Evolutionary conservation across 129 eudicot species (phyloP).

Genomic region (carrot (Daucus carota)): DNA sequence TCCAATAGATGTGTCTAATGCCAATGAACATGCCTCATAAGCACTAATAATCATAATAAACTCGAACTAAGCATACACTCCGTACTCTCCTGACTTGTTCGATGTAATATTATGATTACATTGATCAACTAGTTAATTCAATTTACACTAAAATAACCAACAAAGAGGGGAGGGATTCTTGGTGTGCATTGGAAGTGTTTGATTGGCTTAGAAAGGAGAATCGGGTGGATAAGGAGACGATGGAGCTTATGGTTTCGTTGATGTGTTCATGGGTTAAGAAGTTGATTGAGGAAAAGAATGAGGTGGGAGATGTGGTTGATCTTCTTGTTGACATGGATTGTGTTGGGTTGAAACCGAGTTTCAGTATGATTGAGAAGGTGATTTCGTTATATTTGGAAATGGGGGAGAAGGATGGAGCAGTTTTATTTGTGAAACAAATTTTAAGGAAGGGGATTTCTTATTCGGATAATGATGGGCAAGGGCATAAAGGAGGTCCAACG

Average conservation of each 20-base stretch:
- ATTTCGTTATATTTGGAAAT: slow-evolving; percentile 81
- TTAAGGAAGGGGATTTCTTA: slow-evolving; percentile 52
- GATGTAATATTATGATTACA: no score
- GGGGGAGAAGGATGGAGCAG: slow-evolving; percentile 51
- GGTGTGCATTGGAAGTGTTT: slow-evolving; percentile 92
- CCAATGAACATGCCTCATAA: no score
- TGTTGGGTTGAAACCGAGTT: slow-evolving; percentile 77
- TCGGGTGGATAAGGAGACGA: slow-evolving; percentile 84
- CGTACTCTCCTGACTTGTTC: no score
- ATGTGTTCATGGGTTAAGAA: slow-evolving; percentile 96
- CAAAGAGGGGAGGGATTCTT: slow-evolving; percentile 94
- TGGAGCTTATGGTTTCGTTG: slow-evolving; percentile 92
- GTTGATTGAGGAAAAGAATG: slow-evolving; percentile 48
- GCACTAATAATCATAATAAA: no score
- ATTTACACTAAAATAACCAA: no score
- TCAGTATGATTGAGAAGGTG: slow-evolving; percentile 94
- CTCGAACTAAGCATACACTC: no score
- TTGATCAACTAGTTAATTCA: no score
- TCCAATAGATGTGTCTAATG: no score
- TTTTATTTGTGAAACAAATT: slow-evolving; percentile 68
- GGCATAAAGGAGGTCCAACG: slow-evolving; percentile 66
- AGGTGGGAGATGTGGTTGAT: slow-evolving; percentile 66
- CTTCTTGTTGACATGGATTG: slow-evolving; percentile 91
- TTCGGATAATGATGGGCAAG: slow-evolving; percentile 32
- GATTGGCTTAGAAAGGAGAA: slow-evolving; percentile 92